Conservation (phyloP, 805 yeast species). For the Ogataea saltuana region DNA sequence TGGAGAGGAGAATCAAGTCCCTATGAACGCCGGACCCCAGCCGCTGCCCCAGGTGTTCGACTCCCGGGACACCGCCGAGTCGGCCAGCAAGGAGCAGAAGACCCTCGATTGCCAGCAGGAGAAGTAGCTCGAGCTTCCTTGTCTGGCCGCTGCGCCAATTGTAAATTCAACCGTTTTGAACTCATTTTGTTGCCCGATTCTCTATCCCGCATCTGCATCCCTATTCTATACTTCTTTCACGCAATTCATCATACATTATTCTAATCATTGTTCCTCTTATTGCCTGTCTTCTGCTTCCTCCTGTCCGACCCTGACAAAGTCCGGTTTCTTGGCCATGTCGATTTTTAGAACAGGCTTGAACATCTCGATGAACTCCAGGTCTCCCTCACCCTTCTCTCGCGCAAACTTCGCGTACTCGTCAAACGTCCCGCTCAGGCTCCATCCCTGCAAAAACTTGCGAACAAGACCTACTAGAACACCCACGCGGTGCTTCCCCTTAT, state of each 20-base stretch:
- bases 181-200: no score
- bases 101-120: not conserved
- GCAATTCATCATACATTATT: not conserved
- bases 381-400: conserved; percentile 90
- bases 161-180: no score
- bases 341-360: conserved; percentile 64
- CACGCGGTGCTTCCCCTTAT: conserved; percentile 96
- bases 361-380: conserved; percentile 83
- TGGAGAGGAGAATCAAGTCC: conserved; percentile 2
- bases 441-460: conserved; percentile 82
- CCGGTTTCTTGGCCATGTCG: conserved; percentile 54
- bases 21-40: not conserved
- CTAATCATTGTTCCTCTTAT: not conserved
- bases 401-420: conserved; percentile 94
- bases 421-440: conserved; percentile 91
- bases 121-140: not conserved
- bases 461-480: conserved; percentile 93
- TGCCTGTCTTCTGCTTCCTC: conserved; percentile 3
- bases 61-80: conserved; percentile 1
- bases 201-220: conserved; percentile 3
- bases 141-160: no score
- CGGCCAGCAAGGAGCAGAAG: not conserved
- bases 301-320: conserved; percentile 50
- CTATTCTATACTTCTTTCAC: not conserved
- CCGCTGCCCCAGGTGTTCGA: conserved; percentile 1